Base-by-base conservation (phyloP, 257 asterid species). In the Solanum appendiculatum region DNA sequence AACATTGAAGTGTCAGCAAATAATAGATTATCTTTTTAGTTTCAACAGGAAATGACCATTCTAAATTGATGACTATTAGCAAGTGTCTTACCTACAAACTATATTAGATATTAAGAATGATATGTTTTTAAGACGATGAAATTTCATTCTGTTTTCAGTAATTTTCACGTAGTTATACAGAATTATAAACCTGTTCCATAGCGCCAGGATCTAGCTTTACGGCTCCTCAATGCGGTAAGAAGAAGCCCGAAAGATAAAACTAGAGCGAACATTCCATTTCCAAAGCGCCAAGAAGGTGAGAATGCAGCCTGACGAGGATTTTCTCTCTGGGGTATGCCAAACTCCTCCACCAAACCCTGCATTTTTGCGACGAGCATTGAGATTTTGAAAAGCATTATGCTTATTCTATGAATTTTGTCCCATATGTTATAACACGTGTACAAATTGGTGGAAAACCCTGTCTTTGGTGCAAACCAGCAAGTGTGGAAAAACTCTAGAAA, bases 311-410 rank as follows among this genome's bases (percentile, higher is more conserved):
- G 90, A 73, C 86, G 91, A 31, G 87, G 89, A 86, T 95, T 93
- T 90, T 92, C 99, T 88, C 98, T 92, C 87, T 92, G 81, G 34
- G 98, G 99, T 88, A 91, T 85, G 85, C 98, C 93, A 90, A 97
- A 97, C 92, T 97, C 99, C 91, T 95, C 99, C 87, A 97, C 99
- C 64, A 91, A 90, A 37, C 99, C 99, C 99, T 97, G 46, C n/a
- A 81, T 69, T 48, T 42, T 85, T 31, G 64, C 23, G 5, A 25
- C 36, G 18, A 85, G 54, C 66, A 66, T 48, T 60, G 36, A 18
- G 10, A 42, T 31, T 85, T 54, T 40, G 42, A 44, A 16, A 85
- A 66, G 66, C 42, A 80, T 78, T 78, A 27, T 27, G 64, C 85
- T 46, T 46, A 46, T 46, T 46, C 29, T 46, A 29, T 8, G 27